Evolutionary conservation across 192 early-diverging fungal species (phyloP).

Genomic region (Nowakowskiella sp.): DNA sequence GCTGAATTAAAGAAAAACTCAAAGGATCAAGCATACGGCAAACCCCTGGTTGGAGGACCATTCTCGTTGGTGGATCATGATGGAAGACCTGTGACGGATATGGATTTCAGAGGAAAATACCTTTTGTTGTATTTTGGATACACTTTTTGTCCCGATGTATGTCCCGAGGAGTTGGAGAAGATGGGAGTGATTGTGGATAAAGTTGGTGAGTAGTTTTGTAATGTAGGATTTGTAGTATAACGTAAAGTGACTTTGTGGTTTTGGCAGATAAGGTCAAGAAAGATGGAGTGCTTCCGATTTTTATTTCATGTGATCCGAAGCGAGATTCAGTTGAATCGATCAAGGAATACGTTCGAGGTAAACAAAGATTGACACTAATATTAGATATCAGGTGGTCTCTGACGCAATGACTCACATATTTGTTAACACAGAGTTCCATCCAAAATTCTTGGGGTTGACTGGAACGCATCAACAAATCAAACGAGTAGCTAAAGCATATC

Average conservation of each 20-base stretch:
- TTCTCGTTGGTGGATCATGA: constrained; percentile 79
- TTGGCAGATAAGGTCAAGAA: constrained; percentile 1
- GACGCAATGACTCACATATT: neutral
- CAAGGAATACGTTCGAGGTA: constrained; percentile 46
- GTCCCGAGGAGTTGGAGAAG: constrained; percentile 97
- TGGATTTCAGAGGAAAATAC: constrained; percentile 74
- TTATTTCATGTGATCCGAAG: constrained; percentile 95
- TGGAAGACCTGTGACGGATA: constrained; percentile 61
- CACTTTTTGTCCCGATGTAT: constrained; percentile 98
- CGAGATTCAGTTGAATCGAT: constrained; percentile 81
- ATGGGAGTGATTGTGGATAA: constrained; percentile 81
- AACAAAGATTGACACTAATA: neutral
- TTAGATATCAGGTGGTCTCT: neutral
- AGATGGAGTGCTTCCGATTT: constrained; percentile 55
- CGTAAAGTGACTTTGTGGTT: neutral
- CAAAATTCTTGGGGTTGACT: constrained; percentile 85
- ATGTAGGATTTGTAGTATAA: constrained; percentile 10
- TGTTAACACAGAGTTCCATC: constrained; percentile 72
- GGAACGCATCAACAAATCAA: constrained; percentile 78
- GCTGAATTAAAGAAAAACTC: constrained; percentile 16
- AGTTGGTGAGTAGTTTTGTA: constrained; percentile 44
- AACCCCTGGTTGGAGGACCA: constrained; percentile 83
- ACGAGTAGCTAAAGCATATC: constrained; percentile 76
- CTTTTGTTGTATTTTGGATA: constrained; percentile 98
- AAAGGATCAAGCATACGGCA: constrained; percentile 47